These are phyloP conservation scores for Phytophthora multivora DNA, from an alignment of 352 stramenopile species.

Conservation along the genomic window DNA sequence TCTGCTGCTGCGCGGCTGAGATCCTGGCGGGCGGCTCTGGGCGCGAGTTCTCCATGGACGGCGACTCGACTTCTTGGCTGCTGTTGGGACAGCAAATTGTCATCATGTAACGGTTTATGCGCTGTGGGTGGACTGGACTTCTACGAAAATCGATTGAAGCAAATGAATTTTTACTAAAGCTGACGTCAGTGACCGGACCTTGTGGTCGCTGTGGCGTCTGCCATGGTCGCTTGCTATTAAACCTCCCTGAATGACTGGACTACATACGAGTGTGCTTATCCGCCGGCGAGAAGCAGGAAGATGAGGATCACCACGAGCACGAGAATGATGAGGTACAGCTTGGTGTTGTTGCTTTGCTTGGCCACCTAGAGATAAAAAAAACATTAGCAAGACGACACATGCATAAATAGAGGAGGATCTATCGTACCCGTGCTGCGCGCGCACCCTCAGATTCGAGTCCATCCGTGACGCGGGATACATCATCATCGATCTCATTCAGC, in stretches of 20 bases:
- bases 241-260: conserved; percentile 20
- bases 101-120: conserved; percentile 30
- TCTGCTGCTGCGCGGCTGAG: conserved; percentile 32
- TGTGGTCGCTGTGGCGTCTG: not conserved
- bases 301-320: conserved; percentile 87
- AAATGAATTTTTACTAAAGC: not conserved
- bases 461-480: conserved; percentile 82
- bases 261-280: conserved; percentile 28
- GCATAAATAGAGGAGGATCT: not conserved
- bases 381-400: conserved; percentile 1
- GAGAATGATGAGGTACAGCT: conserved; percentile 92
- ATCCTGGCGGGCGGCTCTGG: conserved; percentile 3
- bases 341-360: conserved; percentile 94
- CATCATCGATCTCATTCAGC: conserved; percentile 89
- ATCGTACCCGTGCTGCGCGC: conserved; percentile 65
- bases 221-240: not conserved
- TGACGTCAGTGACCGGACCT: conserved; percentile 10
- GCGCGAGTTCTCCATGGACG: conserved; percentile 25
- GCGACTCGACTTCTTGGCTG: conserved; percentile 7
- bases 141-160: too few relatives aligned
- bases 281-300: conserved; percentile 84
- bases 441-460: conserved; percentile 86
- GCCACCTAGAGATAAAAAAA: conserved; percentile 74
- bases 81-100: conserved; percentile 28
- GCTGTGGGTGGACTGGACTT: conserved; percentile 1